Base-by-base conservation (phyloP, 2,329 filamentous ascomycete species). In the Myotisia sp. region DNA sequence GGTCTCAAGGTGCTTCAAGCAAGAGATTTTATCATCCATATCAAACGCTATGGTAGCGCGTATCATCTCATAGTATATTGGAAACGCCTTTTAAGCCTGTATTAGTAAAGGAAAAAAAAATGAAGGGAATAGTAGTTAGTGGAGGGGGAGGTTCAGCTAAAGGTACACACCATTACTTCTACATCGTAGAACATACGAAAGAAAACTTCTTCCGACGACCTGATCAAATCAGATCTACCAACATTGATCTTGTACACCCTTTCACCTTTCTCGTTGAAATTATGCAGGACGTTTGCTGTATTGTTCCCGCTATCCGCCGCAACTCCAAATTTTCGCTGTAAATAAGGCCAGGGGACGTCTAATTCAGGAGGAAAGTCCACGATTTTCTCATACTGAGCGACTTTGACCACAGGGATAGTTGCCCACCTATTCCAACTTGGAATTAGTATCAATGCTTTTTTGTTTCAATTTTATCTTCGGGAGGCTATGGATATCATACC, bases 371-470 rank as follows among this genome's bases (percentile, higher is more conserved):
- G 55, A 9, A 59, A 42, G 18, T 48, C 41, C 7, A 59, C 29
- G 17, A 44, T 30, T 6, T 41, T 43, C 37, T 58, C 55, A 17
- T 48, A 34, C 40, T 59, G 55, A 14, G 53, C 55, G 7, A 51
- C 40, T 10, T 44, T 46, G 9, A 58, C 53, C 5, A 54, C 48
- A 2, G 55, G 55, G 10, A 55, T 48, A 5, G 47, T 54, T 10
- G 39, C 53, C 53, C 53, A 59, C 33, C 55, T 43, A 12, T 20
- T 6, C n/a, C n/a, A n/a, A n/a, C n/a, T n/a, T n/a, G n/a, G n/a
- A n/a, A n/a, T n/a, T n/a, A n/a, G n/a, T n/a, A n/a, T n/a, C n/a
- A n/a, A 8, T 26, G 14, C 10, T 32, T 23, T 10, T 22, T 22
- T 20, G 29, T 21, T 12, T 10, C 10, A 3, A 14, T 14, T 23